These are phyloP conservation scores for Amaranthus palmeri DNA, from an alignment of 148 eudicot species.

Conservation along the genomic window DNA sequence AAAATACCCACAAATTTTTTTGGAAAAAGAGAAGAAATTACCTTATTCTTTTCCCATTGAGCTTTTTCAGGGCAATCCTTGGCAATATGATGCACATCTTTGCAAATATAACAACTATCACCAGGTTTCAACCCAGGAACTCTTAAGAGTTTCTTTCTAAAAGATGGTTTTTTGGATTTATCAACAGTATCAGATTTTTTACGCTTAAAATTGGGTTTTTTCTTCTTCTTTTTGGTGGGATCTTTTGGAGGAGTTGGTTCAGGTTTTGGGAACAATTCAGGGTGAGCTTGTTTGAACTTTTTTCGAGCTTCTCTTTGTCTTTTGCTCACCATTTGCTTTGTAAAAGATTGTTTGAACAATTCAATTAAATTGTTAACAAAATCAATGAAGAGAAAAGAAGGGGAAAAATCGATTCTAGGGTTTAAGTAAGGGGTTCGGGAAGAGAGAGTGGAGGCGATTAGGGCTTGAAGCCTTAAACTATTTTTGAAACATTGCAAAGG, in stretches of 20 bases:
- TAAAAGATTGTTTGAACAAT: too few relatives aligned
- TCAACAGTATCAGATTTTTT: constrained; percentile 38
- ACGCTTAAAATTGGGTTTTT: constrained; percentile 50
- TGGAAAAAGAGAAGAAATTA: constrained; percentile 12
- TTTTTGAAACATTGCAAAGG: too few relatives aligned
- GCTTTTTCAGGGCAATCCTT: constrained; percentile 75
- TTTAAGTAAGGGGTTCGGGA: neutral
- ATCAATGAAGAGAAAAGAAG: neutral
- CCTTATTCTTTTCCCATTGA: constrained; percentile 91
- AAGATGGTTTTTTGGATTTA: constrained; percentile 27
- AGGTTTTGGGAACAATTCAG: constrained; percentile 52
- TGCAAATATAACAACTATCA: constrained; percentile 88
- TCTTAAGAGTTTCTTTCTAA: constrained; percentile 57
- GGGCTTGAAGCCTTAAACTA: neutral
- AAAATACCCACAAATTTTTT: neutral
- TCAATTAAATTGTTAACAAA: neutral
- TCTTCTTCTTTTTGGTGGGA: constrained; percentile 61
- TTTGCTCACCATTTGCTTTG: constrained; percentile 56
- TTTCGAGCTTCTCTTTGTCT: constrained; percentile 60
- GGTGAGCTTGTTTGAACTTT: constrained; percentile 51
- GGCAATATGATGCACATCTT: constrained; percentile 73
- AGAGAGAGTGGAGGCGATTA: neutral
- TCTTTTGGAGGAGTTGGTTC: constrained; percentile 71
- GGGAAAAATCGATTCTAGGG: neutral
- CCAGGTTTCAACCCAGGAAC: constrained; percentile 95